A percentile compares a stretch with the other conserved stretches of the same genome.
Conservation (phyloP, 306 rosid genomes). For the Psophocarpus tetragonolobus region DNA sequence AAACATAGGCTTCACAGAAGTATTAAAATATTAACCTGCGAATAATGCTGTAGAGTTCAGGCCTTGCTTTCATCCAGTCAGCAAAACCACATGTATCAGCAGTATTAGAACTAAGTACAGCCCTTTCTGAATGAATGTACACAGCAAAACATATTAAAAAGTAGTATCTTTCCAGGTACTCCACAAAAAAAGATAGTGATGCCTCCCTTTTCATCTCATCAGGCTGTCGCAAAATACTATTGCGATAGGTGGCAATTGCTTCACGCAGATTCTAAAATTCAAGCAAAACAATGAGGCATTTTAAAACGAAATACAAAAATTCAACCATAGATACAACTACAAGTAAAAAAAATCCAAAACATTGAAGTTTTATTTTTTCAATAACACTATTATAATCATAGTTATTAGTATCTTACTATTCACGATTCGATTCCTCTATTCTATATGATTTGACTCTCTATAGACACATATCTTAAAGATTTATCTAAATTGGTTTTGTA, state of each 20-base stretch:
- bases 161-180: slow-evolving; percentile 93
- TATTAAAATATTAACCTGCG: slow-evolving; percentile 58
- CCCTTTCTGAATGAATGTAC: slow-evolving; percentile 72
- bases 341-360: slow-evolving; percentile 19
- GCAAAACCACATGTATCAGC: slow-evolving; percentile 53
- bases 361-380: too few relatives aligned
- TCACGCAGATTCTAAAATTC: slow-evolving; percentile 73
- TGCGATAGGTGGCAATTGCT: slow-evolving; percentile 83
- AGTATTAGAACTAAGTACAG: slow-evolving; percentile 52
- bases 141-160: slow-evolving; percentile 91
- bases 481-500: too few relatives aligned
- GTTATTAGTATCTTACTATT: too few relatives aligned
- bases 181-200: slow-evolving; percentile 71
- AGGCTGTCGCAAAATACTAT: slow-evolving; percentile 73
- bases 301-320: slow-evolving; percentile 22
- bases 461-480: too few relatives aligned
- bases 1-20: neutral
- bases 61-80: slow-evolving; percentile 92
- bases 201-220: slow-evolving; percentile 95
- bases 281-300: slow-evolving; percentile 32
- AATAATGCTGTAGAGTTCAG: slow-evolving; percentile 81
- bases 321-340: neutral
- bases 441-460: too few relatives aligned
- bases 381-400: too few relatives aligned
- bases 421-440: too few relatives aligned